Evolutionary conservation across 176 grass and related monocot genomes (phyloP).

Genomic region (Poa pratensis): DNA sequence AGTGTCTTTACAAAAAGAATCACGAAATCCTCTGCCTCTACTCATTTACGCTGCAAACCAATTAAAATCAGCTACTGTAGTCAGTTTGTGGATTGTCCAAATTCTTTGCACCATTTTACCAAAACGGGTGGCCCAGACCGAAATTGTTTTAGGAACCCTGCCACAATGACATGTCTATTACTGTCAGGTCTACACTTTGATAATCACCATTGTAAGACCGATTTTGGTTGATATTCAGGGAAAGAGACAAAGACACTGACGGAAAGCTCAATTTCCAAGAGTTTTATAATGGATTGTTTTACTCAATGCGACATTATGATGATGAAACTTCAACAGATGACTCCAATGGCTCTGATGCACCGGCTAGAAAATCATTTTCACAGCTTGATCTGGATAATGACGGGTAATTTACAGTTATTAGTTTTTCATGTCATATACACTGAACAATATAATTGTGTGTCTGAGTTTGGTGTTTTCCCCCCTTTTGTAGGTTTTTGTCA

Average conservation of each 20-base stretch:
- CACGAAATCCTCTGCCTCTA: neutral
- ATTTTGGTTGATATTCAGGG: constrained; percentile 58
- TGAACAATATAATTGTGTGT: constrained; percentile 11
- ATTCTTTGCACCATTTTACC: constrained; percentile 22
- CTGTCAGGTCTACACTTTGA: constrained; percentile 17
- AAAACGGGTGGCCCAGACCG: constrained; percentile 11
- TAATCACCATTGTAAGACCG: constrained; percentile 26
- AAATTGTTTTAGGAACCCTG: constrained; percentile 32
- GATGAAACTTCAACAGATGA: constrained; percentile 62
- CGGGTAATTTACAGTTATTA: constrained; percentile 61
- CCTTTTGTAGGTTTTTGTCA: constrained; percentile 77
- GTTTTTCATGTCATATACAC: constrained; percentile 30
- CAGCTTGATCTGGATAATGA: constrained; percentile 88
- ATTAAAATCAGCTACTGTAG: constrained; percentile 28
- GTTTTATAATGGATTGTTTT: constrained; percentile 84
- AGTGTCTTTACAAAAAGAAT: constrained; percentile 23
- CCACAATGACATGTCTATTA: neutral
- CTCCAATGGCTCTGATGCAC: constrained; percentile 62
- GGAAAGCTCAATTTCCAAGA: constrained; percentile 89
- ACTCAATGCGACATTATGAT: constrained; percentile 77
- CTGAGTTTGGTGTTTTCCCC: constrained; percentile 14
- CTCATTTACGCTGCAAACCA: neutral
- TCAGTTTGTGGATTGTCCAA: constrained; percentile 2
- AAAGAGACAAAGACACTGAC: constrained; percentile 93
- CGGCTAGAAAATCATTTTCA: constrained; percentile 84